A percentile compares a stretch with the other conserved stretches of the same genome.
phyloP scores from a whole-genome alignment of 495 filamentous ascomycete genomes.

The Coniosporium apollinis region DNA sequence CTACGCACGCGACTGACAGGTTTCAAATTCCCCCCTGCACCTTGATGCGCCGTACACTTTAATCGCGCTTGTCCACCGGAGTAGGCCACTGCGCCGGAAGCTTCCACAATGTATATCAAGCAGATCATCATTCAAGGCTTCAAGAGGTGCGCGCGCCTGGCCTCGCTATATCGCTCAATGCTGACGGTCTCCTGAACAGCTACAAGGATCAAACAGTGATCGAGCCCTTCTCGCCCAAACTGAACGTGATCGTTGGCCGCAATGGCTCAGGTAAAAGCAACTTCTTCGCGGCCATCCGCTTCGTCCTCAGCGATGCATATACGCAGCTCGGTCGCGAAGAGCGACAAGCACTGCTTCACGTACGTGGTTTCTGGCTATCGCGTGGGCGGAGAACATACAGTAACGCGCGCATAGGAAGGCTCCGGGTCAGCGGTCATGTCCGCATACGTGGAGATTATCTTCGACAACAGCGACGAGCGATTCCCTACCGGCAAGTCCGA shows the following conservation, averaged over 20 bases:
- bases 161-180: slow-evolving; percentile 1
- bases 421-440: slow-evolving; percentile 97
- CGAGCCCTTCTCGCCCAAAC: slow-evolving; percentile 92
- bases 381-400: slow-evolving; percentile 3
- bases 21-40: too few relatives aligned
- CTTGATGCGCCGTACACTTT: too few relatives aligned
- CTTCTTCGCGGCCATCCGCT: slow-evolving; percentile 98
- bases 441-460: slow-evolving; percentile 96
- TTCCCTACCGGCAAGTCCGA: slow-evolving; percentile 90
- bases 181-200: slow-evolving; percentile 29
- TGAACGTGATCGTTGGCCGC: slow-evolving; percentile 97
- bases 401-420: slow-evolving; percentile 49
- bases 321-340: slow-evolving; percentile 92
- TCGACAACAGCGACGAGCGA: slow-evolving; percentile 92
- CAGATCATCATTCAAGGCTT: slow-evolving; percentile 99
- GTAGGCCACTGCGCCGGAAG: too few relatives aligned
- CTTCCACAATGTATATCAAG: slow-evolving; percentile 99
- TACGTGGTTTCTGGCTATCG: slow-evolving; percentile 18
- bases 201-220: slow-evolving; percentile 99
- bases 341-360: slow-evolving; percentile 81
- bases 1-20: too few relatives aligned
- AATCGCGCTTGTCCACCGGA: too few relatives aligned
- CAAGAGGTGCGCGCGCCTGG: slow-evolving; percentile 70
- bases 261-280: slow-evolving; percentile 99
- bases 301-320: slow-evolving; percentile 96